Evolutionary conservation across 345 rosid species (phyloP).

Genomic region (Combretum micranthum): DNA sequence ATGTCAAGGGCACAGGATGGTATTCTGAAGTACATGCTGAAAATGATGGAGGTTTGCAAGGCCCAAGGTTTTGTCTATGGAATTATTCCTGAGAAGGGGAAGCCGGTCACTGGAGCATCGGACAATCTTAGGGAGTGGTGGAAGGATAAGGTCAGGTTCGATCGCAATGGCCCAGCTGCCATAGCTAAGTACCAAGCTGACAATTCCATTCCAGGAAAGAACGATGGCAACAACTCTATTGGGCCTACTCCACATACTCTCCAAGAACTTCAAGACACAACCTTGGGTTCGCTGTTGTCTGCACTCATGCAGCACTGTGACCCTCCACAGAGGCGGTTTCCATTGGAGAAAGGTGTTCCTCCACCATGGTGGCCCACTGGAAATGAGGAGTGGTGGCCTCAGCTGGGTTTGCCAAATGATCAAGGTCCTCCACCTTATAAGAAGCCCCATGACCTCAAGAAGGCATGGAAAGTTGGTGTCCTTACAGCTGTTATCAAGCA

Average conservation of each 20-base stretch:
- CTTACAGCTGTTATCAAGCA: slow-evolving; percentile 79
- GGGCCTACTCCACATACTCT: slow-evolving; percentile 68
- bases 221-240: slow-evolving; percentile 34
- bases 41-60: slow-evolving; percentile 76
- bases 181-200: slow-evolving; percentile 68
- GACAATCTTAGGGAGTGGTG: slow-evolving; percentile 96
- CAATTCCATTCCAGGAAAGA: slow-evolving; percentile 42
- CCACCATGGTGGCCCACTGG: slow-evolving; percentile 99
- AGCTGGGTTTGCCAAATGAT: slow-evolving; percentile 57
- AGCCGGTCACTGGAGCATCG: slow-evolving; percentile 82
- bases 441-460: slow-evolving; percentile 97
- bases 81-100: slow-evolving; percentile 80
- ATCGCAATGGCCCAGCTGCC: slow-evolving; percentile 89
- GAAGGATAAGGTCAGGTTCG: slow-evolving; percentile 93
- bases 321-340: slow-evolving; percentile 90
- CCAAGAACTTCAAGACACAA: slow-evolving; percentile 96
- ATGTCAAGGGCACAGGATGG: slow-evolving; percentile 86
- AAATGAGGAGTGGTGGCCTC: slow-evolving; percentile 88
- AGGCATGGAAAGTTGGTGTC: slow-evolving; percentile 92
- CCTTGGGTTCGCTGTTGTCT: slow-evolving; percentile 83
- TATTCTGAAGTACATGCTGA: slow-evolving; percentile 77
- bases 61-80: slow-evolving; percentile 96
- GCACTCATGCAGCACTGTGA: slow-evolving; percentile 84
- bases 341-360: slow-evolving; percentile 70
- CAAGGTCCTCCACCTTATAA: slow-evolving; percentile 86